Evolutionary conservation across 495 filamentous ascomycete species (phyloP), one percentile per base, ranked within the genome.

Genomic region (Annulohypoxylon moriforme): DNA sequence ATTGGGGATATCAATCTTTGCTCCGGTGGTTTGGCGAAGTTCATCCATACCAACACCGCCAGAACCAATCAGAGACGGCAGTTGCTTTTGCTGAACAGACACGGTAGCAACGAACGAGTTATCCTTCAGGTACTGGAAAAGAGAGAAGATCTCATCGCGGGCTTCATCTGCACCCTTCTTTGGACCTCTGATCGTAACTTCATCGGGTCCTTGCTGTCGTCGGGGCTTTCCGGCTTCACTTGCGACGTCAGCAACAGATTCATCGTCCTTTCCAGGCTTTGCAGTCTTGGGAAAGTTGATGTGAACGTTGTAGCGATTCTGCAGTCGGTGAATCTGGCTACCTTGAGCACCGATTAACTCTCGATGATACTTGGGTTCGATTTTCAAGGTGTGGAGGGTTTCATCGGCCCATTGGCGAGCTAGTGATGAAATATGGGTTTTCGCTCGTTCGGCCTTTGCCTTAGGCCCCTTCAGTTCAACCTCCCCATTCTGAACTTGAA

Each of bases 341-440:
- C 96, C 96, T 67, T 90, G 88, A 60, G 90, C 90, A 64, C 96
- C 96, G 70, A 99, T 98, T 46, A 99, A 85, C 80, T 94, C 93
- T 55, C 93, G 85, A 80, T 98, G 94, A 75, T 91, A 85, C 79
- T 95, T 91, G 27, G 94, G 89, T 56, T 94, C 91, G 64, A 98
- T 91, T 84, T 97, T 98, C 38, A 98, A 82, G 24, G 89, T 82
- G 75, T 97, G 90, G 18, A 91, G 96, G 0, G 89, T 89, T 81
- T 98, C 94, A 75, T 98, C 94, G 62, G 95, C 92, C 64, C 94
- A 85, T 75, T 93, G 90, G 78, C 91, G 93, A 47, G 85, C 91
- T 70, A 96, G 79, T 58, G 88, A 85, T 59, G 89, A 79, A 75
- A 98, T 96, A 68, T 94, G 89, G 25, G 87, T 74, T 77, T 89